A percentile compares a stretch with the other conserved stretches of the same genome.
These are phyloP conservation scores for Geotrichum siamense DNA, from an alignment of 1,139 yeast genomes.

Conservation along the genomic window DNA sequence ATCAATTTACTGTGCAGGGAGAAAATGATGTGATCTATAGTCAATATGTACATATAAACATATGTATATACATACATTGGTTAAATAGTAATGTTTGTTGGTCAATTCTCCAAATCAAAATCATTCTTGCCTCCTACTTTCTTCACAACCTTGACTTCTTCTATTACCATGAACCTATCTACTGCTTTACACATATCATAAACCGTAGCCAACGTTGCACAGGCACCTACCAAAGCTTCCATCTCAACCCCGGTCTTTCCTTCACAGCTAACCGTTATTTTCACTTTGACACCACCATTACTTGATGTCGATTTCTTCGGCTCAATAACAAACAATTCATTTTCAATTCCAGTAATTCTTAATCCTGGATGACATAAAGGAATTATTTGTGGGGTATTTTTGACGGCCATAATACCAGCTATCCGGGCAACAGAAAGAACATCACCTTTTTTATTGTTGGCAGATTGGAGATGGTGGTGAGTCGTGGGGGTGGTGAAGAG, in stretches of 20 bases:
- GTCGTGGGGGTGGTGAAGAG: slow-evolving; percentile 34
- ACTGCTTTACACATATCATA: slow-evolving; percentile 52
- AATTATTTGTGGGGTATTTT: slow-evolving; percentile 40
- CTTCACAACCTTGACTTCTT: slow-evolving; percentile 34
- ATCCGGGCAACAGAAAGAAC: slow-evolving; percentile 43
- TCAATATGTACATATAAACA: too few relatives aligned
- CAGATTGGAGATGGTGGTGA: slow-evolving; percentile 31
- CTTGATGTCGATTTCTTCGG: slow-evolving; percentile 20
- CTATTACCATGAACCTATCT: slow-evolving; percentile 42
- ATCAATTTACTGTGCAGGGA: too few relatives aligned
- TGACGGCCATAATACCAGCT: slow-evolving; percentile 47
- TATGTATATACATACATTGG: too few relatives aligned
- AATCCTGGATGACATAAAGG: slow-evolving; percentile 45
- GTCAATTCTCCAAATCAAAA: slow-evolving; percentile 22
- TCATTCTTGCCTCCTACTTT: slow-evolving; percentile 43
- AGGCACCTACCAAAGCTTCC: slow-evolving; percentile 46
- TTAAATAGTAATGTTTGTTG: too few relatives aligned
- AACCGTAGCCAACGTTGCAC: slow-evolving; percentile 40
- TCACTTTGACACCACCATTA: slow-evolving; percentile 25
- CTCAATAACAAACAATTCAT: too few relatives aligned
- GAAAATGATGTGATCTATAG: too few relatives aligned
- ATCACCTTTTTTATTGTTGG: slow-evolving; percentile 44
- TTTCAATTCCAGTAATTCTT: slow-evolving; percentile 36
- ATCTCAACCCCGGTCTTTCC: slow-evolving; percentile 50
- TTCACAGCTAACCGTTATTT: slow-evolving; percentile 39